phyloP scores from a whole-genome alignment of 2,329 filamentous ascomycete genomes.

The Pseudogymnoascus sp. region DNA sequence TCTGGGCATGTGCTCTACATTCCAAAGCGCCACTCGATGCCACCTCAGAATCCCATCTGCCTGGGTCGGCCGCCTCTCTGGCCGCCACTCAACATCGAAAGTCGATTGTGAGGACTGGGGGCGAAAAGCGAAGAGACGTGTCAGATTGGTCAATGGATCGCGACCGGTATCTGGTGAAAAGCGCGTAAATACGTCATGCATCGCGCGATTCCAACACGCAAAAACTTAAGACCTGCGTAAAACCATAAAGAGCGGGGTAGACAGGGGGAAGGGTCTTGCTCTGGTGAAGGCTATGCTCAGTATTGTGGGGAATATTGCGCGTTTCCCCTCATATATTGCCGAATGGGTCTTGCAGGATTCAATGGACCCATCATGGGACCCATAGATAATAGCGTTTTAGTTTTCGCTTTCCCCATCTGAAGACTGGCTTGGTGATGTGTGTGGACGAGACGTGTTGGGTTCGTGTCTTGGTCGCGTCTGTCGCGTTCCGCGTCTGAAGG shows the following conservation, averaged over 20 bases:
- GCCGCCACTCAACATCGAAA: not conserved
- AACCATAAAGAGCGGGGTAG: constrained; percentile 8
- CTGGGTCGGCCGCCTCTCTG: not conserved
- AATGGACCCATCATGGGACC: not conserved
- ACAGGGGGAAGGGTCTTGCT: constrained; percentile 3
- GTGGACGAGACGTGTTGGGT: constrained; percentile 1
- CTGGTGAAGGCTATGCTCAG: not conserved
- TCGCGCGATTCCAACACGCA: constrained; percentile 3
- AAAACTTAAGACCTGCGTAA: constrained; percentile 8
- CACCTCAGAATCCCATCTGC: not conserved
- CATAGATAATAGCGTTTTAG: not conserved
- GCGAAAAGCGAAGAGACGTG: not conserved
- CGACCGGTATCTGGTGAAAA: constrained; percentile 1
- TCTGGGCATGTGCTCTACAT: not conserved
- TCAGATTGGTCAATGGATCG: constrained; percentile 3
- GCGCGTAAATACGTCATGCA: constrained; percentile 5
- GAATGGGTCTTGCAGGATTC: not conserved
- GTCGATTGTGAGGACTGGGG: not conserved
- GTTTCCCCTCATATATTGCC: constrained; percentile 3
- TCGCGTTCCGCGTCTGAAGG: constrained; percentile 8
- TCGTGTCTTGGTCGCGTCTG: constrained; percentile 8
- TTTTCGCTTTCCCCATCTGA: not conserved
- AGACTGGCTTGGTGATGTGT: not conserved
- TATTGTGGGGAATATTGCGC: not conserved
- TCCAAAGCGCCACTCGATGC: not conserved